These are phyloP conservation scores for Colletotrichum costaricense DNA, from an alignment of 2,329 filamentous ascomycete species.

Conservation along the genomic window DNA sequence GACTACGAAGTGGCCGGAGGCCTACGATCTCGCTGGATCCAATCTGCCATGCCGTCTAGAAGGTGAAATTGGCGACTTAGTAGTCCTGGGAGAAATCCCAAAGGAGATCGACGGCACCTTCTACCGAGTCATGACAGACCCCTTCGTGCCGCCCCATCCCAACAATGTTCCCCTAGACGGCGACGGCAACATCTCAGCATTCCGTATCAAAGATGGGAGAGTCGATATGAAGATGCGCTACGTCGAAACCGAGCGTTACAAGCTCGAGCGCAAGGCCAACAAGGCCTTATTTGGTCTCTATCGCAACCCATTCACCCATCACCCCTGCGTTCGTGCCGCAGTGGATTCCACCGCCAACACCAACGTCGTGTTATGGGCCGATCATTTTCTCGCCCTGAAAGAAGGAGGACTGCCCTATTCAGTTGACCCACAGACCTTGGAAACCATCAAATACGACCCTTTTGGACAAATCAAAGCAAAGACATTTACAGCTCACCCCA, in stretches of 20 bases:
- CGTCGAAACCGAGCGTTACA: conserved; percentile 53
- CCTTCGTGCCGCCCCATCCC: conserved; percentile 46
- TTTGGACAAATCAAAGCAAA: conserved; percentile 48
- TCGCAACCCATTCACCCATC: conserved; percentile 52
- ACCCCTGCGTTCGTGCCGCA: conserved; percentile 45
- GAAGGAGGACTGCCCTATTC: conserved; percentile 58
- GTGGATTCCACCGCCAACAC: conserved; percentile 59
- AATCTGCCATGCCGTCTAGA: conserved; percentile 27
- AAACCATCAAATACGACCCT: conserved; percentile 51
- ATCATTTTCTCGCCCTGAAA: conserved; percentile 59
- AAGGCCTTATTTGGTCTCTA: conserved; percentile 50
- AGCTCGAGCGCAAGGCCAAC: conserved; percentile 49
- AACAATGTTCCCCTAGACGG: conserved; percentile 52
- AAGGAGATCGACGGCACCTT: conserved; percentile 40
- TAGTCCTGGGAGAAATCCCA: conserved; percentile 39
- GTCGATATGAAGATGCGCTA: conserved; percentile 50
- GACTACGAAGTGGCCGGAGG: background rate
- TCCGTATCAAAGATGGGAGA: conserved; percentile 46
- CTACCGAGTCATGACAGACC: conserved; percentile 54
- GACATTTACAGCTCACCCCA: conserved; percentile 56
- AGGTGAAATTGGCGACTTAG: conserved; percentile 29
- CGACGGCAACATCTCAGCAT: conserved; percentile 52
- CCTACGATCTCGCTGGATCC: background rate
- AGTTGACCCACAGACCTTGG: conserved; percentile 52
- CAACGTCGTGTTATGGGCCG: conserved; percentile 61